Evolutionary conservation across 768 basidiomycete genomes (phyloP).

Genomic region (Rhizopogon sp.): DNA sequence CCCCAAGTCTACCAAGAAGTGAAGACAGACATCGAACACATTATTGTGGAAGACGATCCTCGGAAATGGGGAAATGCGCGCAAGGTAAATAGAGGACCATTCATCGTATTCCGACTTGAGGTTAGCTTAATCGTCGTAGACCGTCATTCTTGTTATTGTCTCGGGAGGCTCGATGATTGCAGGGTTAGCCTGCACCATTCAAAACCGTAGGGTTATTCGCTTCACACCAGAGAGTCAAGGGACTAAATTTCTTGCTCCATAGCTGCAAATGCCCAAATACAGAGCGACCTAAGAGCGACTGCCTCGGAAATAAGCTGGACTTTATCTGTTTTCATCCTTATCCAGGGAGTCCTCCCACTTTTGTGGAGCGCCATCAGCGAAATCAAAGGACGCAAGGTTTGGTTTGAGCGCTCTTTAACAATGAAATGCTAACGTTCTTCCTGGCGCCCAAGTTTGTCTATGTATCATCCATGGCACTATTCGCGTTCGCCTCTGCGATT

Average conservation of each 20-base stretch:
- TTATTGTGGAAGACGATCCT: conserved; percentile 54
- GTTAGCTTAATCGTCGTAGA: conserved; percentile 9
- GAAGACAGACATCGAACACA: conserved; percentile 33
- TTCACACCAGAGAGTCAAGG: no score
- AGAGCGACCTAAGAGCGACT: conserved; percentile 56
- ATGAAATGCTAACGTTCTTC: neutral
- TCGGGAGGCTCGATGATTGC: conserved; percentile 23
- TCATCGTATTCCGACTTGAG: no score
- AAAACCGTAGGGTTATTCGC: conserved; percentile 19
- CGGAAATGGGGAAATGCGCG: conserved; percentile 50
- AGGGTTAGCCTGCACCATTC: conserved; percentile 19
- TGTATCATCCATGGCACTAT: conserved; percentile 46
- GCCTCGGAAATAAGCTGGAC: conserved; percentile 60
- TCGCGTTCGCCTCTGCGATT: conserved; percentile 50
- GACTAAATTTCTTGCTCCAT: neutral
- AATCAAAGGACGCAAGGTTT: conserved; percentile 64
- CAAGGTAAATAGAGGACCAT: conserved; percentile 37
- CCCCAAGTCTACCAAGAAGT: neutral
- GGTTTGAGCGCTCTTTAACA: conserved; percentile 5
- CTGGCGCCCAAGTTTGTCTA: conserved; percentile 44
- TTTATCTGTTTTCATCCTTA: conserved; percentile 64
- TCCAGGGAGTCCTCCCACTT: conserved; percentile 63
- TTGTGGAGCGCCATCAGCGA: conserved; percentile 66
- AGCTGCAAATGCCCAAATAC: conserved; percentile 69
- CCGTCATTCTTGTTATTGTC: conserved; percentile 17